These are phyloP conservation scores for Turnera subulata DNA, from an alignment of 345 rosid species.

Conservation along the genomic window DNA sequence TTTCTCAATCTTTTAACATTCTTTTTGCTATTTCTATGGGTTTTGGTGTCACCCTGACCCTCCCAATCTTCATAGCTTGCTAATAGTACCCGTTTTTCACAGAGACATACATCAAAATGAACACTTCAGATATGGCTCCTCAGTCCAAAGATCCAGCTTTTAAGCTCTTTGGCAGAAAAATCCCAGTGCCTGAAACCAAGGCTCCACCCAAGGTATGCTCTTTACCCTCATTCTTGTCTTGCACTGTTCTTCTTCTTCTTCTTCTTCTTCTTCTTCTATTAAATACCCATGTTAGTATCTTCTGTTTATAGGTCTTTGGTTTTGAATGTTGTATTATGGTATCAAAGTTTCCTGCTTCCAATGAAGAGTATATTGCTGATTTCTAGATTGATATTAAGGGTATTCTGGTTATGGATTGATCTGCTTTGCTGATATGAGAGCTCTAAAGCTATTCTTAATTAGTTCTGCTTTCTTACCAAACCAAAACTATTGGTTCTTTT, in stretches of 20 bases:
- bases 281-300: not conserved
- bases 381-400: too few species aligned
- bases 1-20: conserved; percentile 11
- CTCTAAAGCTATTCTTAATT: too few species aligned
- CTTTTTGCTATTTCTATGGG: conserved; percentile 26
- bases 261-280: not conserved
- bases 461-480: too few species aligned
- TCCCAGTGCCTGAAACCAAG: conserved; percentile 46
- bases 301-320: conserved; percentile 1
- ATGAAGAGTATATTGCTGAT: too few species aligned
- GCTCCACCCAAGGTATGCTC: conserved; percentile 38
- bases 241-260: too few species aligned
- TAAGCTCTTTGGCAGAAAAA: conserved; percentile 71
- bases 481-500: too few species aligned
- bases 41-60: conserved; percentile 28
- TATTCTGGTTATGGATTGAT: too few species aligned
- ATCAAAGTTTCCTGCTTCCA: too few species aligned
- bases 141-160: conserved; percentile 46
- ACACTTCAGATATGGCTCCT: conserved; percentile 22
- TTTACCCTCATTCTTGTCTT: not conserved
- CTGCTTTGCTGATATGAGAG: too few species aligned
- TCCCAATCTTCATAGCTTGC: conserved; percentile 8
- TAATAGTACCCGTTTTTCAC: not conserved
- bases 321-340: not conserved
- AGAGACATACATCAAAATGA: conserved; percentile 15